Evolutionary conservation across 2,329 filamentous ascomycete genomes (phyloP).

Genomic region (Clonostachys rhizophaga): DNA sequence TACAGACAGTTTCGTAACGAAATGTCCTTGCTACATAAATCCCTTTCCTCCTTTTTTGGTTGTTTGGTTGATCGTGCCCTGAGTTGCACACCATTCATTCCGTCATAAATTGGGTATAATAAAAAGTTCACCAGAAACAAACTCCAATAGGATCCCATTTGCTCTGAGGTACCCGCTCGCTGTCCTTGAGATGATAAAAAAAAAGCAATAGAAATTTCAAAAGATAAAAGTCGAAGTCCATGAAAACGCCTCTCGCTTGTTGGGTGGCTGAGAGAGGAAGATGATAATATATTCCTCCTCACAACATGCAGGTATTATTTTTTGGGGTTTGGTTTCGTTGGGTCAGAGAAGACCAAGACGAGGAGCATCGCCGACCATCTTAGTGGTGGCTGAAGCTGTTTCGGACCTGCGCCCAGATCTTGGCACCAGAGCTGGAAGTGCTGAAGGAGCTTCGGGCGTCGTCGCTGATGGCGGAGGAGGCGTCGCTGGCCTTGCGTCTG

Average conservation of each 20-base stretch:
- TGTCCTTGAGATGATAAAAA: slow-evolving; percentile 1
- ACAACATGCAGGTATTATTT: no score
- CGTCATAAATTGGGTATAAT: slow-evolving; percentile 28
- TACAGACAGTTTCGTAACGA: no score
- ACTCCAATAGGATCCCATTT: slow-evolving; percentile 20
- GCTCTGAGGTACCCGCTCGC: slow-evolving; percentile 20
- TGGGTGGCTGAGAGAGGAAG: no score
- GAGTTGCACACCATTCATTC: background rate
- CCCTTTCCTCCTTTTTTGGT: no score
- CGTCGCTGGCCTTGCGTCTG: slow-evolving; percentile 35
- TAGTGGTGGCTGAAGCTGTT: slow-evolving; percentile 22
- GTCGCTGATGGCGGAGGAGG: slow-evolving; percentile 7
- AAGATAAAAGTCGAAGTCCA: background rate
- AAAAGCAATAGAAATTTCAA: background rate
- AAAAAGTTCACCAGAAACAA: slow-evolving; percentile 40
- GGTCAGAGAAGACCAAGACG: background rate
- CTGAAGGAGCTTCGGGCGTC: slow-evolving; percentile 28
- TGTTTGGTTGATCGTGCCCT: background rate
- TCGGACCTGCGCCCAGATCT: slow-evolving; percentile 24
- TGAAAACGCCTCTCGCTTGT: no score
- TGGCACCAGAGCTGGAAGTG: slow-evolving; percentile 21
- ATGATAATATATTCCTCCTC: no score
- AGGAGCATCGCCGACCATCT: background rate
- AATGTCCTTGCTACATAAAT: no score
- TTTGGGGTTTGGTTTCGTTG: background rate